Percentiles rank a stretch among this genome's conserved stretches.
Evolutionary conservation across 176 grass and related monocot species (phyloP).

Genomic region (Phoenix dactylifera): DNA sequence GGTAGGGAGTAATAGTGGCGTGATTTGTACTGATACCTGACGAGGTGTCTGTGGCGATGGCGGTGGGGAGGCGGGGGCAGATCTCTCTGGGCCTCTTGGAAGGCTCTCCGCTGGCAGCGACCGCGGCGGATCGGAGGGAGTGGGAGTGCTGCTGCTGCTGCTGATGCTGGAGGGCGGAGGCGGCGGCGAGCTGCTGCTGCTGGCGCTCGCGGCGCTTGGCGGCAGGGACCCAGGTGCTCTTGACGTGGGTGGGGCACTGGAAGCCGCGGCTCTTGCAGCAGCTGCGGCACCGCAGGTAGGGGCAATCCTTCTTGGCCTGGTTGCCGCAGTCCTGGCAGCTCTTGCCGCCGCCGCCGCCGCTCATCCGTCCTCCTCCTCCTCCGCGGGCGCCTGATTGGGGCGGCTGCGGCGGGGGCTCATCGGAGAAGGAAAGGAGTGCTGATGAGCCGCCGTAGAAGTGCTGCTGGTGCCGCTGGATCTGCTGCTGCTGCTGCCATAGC

Average conservation of each 20-base stretch:
- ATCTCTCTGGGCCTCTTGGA: slow-evolving; percentile 7
- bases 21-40: slow-evolving; percentile 10
- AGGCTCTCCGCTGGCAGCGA: neutral
- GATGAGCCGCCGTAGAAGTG: neutral
- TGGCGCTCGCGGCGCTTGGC: slow-evolving; percentile 44
- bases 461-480: slow-evolving; percentile 22
- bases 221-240: slow-evolving; percentile 48
- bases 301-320: slow-evolving; percentile 51
- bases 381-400: slow-evolving; percentile 1
- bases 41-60: slow-evolving; percentile 1
- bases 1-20: neutral
- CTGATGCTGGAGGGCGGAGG: neutral
- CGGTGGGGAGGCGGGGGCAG: neutral
- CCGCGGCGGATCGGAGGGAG: neutral
- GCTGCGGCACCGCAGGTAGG: slow-evolving; percentile 34
- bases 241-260: slow-evolving; percentile 40
- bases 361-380: neutral
- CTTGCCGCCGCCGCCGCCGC: slow-evolving; percentile 5
- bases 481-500: slow-evolving; percentile 68
- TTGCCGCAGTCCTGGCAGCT: slow-evolving; percentile 56
- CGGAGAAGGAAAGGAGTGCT: slow-evolving; percentile 53
- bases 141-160: neutral
- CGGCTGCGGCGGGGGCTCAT: slow-evolving; percentile 12
- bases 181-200: slow-evolving; percentile 24
- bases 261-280: slow-evolving; percentile 55